Conservation (phyloP, 2,329 filamentous ascomycete species). For the Ascochyta fabae region DNA sequence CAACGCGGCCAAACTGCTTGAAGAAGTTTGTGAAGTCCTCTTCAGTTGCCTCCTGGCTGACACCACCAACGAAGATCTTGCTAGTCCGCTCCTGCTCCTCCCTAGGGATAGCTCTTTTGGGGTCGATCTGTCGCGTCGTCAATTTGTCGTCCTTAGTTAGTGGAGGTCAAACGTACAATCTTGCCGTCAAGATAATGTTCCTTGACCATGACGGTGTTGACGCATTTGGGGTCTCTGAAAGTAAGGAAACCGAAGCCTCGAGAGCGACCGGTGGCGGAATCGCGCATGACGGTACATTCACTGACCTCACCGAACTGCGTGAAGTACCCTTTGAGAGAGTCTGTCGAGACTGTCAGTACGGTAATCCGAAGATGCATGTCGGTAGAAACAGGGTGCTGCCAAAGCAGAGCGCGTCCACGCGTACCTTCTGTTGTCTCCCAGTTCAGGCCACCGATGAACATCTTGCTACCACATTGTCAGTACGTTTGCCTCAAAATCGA, state of each 20-base stretch:
- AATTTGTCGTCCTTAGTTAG: conserved; percentile 24
- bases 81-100: conserved; percentile 98
- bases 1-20: conserved; percentile 91
- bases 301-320: conserved; percentile 96
- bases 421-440: conserved; percentile 99
- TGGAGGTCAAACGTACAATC: conserved; percentile 73
- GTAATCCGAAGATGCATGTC: not conserved
- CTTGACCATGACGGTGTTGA: conserved; percentile 99
- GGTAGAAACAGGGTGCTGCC: too few species aligned
- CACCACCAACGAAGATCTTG: conserved; percentile 98
- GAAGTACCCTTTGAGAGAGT: conserved; percentile 96
- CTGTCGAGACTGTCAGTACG: conserved; percentile 56
- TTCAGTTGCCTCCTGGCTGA: conserved; percentile 96
- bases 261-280: conserved; percentile 90
- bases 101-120: conserved; percentile 93
- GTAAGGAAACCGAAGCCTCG: conserved; percentile 97
- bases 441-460: conserved; percentile 98
- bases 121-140: conserved; percentile 77
- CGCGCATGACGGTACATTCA: conserved; percentile 99
- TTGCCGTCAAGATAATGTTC: conserved; percentile 98
- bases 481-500: not conserved
- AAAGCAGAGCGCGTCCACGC: conserved; percentile 45
- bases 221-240: conserved; percentile 96
- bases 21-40: conserved; percentile 97
- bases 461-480: conserved; percentile 71